Base-by-base conservation (phyloP, 2,329 filamentous ascomycete genomes). In the Epichloe hybrida region DNA sequence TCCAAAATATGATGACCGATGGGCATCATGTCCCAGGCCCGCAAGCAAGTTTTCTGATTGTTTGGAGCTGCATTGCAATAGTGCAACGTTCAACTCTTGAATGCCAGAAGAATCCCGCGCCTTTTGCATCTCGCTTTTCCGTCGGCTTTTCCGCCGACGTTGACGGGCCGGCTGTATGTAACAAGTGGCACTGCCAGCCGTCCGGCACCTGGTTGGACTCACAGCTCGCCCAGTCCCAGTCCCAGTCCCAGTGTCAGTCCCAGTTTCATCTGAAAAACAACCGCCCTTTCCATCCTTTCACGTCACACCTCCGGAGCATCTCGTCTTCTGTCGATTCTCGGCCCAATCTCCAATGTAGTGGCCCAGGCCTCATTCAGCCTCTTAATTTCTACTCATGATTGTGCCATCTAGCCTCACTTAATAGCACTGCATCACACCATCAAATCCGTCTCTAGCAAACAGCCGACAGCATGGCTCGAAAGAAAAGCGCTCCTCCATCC, bases 1-100 rank as follows among this genome's bases (percentile, higher is more conserved):
- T 35, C 56, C 15, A 61, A 60, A n/a, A 51, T 61, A 9, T 60
- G 15, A 12, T 13, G 2, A 27, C n/a, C 21, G 43, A 20, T 11
- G n/a, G 9, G 27, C 0, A 31, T 31, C 27, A 31, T 31, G 27
- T 31, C 27, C 2, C 9, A 31, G 27, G 27, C 27, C 3, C 27
- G 27, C 27, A 8, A 31, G 27, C 27, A 31, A 11, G 8, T 4
- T 31, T 1, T 3, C 27, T 11, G 27, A 11, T 31, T 11, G 27
- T 31, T 31, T 17, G 27, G 9, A 11, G 27, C 27, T 31, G 27
- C 27, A 31, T 31, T 31, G 27, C 27, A 31, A 31, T 2, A 11
- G 27, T 31, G 8, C 1, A 31, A 17, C 27, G 1, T 31, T 11
- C 9, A 31, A 31, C 27, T 11, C 27, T 31, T 42, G 20, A 23